Evolutionary conservation across 805 yeast genomes (phyloP).

Genomic region (Cyberlindnera saturnus): DNA sequence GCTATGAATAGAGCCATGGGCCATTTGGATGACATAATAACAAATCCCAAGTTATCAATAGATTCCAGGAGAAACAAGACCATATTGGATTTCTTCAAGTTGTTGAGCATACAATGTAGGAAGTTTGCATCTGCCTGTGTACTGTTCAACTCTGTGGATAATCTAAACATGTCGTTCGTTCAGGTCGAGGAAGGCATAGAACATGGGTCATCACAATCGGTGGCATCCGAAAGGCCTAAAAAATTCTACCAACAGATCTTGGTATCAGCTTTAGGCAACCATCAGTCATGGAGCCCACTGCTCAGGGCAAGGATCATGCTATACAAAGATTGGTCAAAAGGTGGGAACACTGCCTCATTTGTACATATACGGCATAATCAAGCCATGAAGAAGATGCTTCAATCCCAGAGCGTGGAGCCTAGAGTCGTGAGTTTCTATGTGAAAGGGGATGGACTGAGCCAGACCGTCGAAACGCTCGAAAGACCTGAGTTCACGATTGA

Average conservation of each 20-base stretch:
- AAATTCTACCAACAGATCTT: conserved; percentile 17
- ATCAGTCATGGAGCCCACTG: conserved; percentile 14
- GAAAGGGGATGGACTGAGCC: conserved; percentile 2
- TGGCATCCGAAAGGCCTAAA: conserved; percentile 4
- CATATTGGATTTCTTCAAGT: conserved; percentile 12
- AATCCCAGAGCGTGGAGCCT: conserved; percentile 5
- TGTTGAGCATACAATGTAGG: conserved; percentile 11
- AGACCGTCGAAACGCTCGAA: not conserved
- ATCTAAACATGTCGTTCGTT: conserved; percentile 19
- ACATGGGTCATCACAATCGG: not conserved
- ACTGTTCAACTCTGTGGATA: conserved; percentile 13
- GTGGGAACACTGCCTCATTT: conserved; percentile 8
- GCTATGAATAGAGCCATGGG: conserved; percentile 9
- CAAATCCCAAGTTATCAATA: conserved; percentile 2
- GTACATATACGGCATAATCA: conserved; percentile 17
- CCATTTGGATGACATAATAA: conserved; percentile 6
- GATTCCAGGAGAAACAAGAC: conserved; percentile 8
- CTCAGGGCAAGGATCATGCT: conserved; percentile 17
- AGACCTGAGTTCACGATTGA: conserved; percentile 11
- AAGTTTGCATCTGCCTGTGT: conserved; percentile 13
- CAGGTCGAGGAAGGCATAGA: conserved; percentile 6
- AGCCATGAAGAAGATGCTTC: conserved; percentile 9
- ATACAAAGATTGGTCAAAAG: conserved; percentile 19
- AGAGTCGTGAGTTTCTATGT: conserved; percentile 10
- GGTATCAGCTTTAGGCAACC: conserved; percentile 17